Evolutionary conservation across 129 eudicot genomes (phyloP), one percentile per base, ranked within the genome.

Genomic region (Pulicaria dysenterica): DNA sequence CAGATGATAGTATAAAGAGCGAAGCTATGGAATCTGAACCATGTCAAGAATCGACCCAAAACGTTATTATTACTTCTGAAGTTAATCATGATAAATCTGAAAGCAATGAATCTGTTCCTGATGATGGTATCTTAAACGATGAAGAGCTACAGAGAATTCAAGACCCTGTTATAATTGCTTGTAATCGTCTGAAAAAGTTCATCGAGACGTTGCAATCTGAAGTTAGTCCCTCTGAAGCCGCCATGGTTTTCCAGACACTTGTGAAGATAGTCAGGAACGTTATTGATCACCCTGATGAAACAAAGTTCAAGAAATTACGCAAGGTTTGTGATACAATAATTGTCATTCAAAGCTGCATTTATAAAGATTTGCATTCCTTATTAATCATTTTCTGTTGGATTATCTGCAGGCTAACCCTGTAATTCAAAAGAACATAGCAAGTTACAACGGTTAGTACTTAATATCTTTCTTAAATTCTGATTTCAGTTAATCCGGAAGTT

Each of bases 221-320:
- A 82, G 91, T 80, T 34, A 67, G 75, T 58, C 83, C 88, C 4
- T 78, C 89, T 2, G 92, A 80, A 65, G 77, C 79, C 54, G 72
- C 68, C 34, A 51, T 7, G 36, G 87, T 94, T 42, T 75, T 87
- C 44, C 87, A 94, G 78, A 90, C 93, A 16, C 82, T 90, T n/a
- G 79, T 84, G 50, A 94, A 84, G 83, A 87, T 94, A 58, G 84
- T 90, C 85, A 94, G 86, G 85, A 94, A 94, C 48, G 83, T 86
- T 56, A 82, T 84, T 49, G 93, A 88, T 76, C 81, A 94, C 65
- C 98, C 98, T 44, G 69, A 79, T 87, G 98, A 93, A 63, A 69
- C 76, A 68, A 90, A 84, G 70, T 93, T 82, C 83, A 80, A 73
- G 74, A 93, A 84, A 72, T 82, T 93, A 40, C 91, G 98, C 61